Percentiles rank a stretch among this genome's conserved stretches.
Conservation (phyloP, 2,329 filamentous ascomycete genomes). For the Cytospora mali region DNA sequence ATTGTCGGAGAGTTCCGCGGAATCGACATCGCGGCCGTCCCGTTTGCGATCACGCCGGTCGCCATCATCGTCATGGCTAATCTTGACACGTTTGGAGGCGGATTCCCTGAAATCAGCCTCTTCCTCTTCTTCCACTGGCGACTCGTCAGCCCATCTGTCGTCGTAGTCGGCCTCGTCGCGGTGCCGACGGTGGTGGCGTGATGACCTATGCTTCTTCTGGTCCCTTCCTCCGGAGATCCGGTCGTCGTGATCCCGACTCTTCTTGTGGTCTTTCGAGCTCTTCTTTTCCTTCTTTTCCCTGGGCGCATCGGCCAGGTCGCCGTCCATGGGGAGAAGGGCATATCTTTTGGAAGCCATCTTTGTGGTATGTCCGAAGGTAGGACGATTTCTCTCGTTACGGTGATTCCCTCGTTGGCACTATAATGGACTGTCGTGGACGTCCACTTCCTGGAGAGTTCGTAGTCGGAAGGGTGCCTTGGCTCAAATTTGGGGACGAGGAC, state of each 20-base stretch:
- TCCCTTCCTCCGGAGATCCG: constrained; percentile 37
- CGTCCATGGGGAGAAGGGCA: constrained; percentile 69
- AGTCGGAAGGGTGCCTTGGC: background rate
- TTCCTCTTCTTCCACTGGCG: constrained; percentile 50
- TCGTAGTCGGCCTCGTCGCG: constrained; percentile 60
- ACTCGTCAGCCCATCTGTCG: constrained; percentile 82
- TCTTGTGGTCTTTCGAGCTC: constrained; percentile 53
- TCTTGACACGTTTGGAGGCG: constrained; percentile 69
- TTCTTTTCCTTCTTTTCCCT: constrained; percentile 50
- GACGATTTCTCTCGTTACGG: background rate
- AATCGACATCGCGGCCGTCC: constrained; percentile 38
- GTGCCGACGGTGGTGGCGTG: constrained; percentile 32
- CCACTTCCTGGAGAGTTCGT: background rate
- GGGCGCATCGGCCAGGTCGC: constrained; percentile 54
- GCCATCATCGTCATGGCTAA: constrained; percentile 59
- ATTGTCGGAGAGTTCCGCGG: constrained; percentile 61
- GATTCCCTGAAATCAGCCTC: constrained; percentile 68
- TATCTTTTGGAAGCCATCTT: constrained; percentile 57
- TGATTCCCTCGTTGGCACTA: background rate
- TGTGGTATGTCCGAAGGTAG: background rate
- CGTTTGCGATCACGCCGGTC: constrained; percentile 34
- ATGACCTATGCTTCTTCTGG: constrained; percentile 29
- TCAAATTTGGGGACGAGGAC: background rate
- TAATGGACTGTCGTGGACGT: background rate
- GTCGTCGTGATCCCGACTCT: constrained; percentile 36